phyloP scores from a whole-genome alignment of 2,329 filamentous ascomycete species.

The Cryphonectria parasitica region DNA sequence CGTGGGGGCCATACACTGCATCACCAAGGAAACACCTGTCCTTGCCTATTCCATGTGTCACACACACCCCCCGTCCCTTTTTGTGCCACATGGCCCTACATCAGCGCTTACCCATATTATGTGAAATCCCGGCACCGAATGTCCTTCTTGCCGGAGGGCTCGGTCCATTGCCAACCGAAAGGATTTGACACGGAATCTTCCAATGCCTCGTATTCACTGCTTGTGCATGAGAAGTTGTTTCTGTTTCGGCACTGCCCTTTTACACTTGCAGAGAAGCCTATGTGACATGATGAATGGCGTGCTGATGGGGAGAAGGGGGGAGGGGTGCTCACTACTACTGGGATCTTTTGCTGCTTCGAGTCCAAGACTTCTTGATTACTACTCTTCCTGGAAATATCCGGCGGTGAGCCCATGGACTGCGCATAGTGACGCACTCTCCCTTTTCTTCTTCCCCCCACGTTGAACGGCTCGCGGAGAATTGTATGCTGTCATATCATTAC shows the following conservation, averaged over 20 bases:
- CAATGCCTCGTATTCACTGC: not conserved
- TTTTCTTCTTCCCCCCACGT: not conserved
- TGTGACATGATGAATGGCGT: not conserved
- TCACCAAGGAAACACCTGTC: not conserved
- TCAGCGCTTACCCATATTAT: not conserved
- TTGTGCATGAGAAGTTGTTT: not conserved
- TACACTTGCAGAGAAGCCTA: not conserved
- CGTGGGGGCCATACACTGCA: conserved; percentile 2
- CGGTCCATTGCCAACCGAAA: not conserved
- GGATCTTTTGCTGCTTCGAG: not conserved
- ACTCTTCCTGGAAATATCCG: not conserved
- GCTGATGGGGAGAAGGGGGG: not conserved
- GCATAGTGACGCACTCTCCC: not conserved
- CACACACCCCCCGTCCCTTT: not conserved
- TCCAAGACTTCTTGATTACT: not conserved
- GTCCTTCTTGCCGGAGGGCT: not conserved
- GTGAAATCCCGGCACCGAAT: not conserved
- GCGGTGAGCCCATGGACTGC: not conserved
- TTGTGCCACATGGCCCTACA: not conserved
- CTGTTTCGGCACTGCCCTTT: not conserved
- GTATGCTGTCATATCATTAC: not conserved
- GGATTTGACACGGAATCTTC: not conserved
- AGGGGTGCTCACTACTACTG: too few species aligned
- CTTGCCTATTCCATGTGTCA: not conserved
- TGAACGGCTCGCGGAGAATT: not conserved